Base-by-base conservation (phyloP, 2,329 filamentous ascomycete species). In the Pyricularia sp. region DNA sequence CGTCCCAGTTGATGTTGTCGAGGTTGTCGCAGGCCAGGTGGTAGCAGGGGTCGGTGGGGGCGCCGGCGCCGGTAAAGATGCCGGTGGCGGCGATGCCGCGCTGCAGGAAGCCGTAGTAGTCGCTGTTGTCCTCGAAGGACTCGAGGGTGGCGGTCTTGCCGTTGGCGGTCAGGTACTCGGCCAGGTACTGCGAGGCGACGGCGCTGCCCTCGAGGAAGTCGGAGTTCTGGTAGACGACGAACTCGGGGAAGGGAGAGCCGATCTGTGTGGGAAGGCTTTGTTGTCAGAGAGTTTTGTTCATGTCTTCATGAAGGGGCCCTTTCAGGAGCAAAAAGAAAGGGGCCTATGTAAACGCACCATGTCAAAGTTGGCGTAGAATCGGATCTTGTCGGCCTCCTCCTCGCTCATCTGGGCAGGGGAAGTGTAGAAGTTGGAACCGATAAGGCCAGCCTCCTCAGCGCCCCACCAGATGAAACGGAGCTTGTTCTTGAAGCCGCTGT, bases 91-190 rank as follows among this genome's bases (percentile, higher is more conserved):
- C 82, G 69, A 85, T 86, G 49, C 82, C 80, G 30, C 79, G 75
- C 53, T 82, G 76, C 40, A 83, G 76, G 76, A 88, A 88, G 1
- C 82, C 80, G 13, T 81, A 82, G 68, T 88, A 87, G 71, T 89
- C 83, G 53, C 81, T 80, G 35, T 77, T 76, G 0, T 75, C 79
- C 73, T 81, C 83, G 67, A 74, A 70, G 70, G 79, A 82, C 73
- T 84, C 84, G 12, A 72, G 72, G 64, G 77, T 73, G 12, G 87
- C 89, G 70, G 87, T 87, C 66, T 90, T 79, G 19, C 88, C 88
- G 31, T 88, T 88, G 0, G 84, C 82, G 2, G 82, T 84, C 53
- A 82, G 84, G 70, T 90, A 89, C 72, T 90, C 87, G 0, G 83
- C 83, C 66, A 80, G 84, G 68, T 79, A 78, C 57, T 78, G 79